Evolutionary conservation across 352 stramenopile genomes (phyloP), one percentile per base, ranked within the genome.

Genomic region (Globisporangium sylvaticum): DNA sequence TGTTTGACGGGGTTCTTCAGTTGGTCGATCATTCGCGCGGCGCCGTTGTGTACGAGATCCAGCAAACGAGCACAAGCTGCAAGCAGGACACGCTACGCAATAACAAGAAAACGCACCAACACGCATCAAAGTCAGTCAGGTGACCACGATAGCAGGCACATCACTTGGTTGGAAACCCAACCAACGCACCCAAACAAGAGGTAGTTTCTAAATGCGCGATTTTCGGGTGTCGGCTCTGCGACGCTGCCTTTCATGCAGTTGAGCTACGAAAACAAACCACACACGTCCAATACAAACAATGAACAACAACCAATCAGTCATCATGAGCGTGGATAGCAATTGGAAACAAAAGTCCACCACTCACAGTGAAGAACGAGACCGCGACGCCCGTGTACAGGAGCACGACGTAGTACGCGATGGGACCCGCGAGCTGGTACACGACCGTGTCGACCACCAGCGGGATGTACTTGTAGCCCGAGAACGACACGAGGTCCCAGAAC

Each of bases 391-490:
- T 98, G 80, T 96, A 98, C 34, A 98, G 67, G 70, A 98, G 87
- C 6, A 83, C 88, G 31, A 96, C 77, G 68, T 98, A 98, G 79
- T 98, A 98, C 29, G 91, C 85, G 58, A 88, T 72, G 22, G 86
- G 83, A 18, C 96, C 94, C 39, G 90, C 57, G 20, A 93, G 66
- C 64, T 97, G 78, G 60, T 91, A 96, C 56, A 95, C 83, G 39
- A 98, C 64, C 65, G 96, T 96, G 79, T 98, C 97, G 68, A 98
- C 84, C 62, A 96, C 91, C n/a, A 99, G 79, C 29, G 94, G 91
- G 46, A 99, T 93, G 82, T 99, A 99, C 83, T 99, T 99, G 92
- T 99, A 99, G 62, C 97, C 97, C 14, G 96, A 98, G 75, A 98
- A 98, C 39, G 91, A 92, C 57, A 98, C 83, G 55, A 99, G 74